phyloP scores from a whole-genome alignment of 306 rosid genomes.

The Delonix regia region DNA sequence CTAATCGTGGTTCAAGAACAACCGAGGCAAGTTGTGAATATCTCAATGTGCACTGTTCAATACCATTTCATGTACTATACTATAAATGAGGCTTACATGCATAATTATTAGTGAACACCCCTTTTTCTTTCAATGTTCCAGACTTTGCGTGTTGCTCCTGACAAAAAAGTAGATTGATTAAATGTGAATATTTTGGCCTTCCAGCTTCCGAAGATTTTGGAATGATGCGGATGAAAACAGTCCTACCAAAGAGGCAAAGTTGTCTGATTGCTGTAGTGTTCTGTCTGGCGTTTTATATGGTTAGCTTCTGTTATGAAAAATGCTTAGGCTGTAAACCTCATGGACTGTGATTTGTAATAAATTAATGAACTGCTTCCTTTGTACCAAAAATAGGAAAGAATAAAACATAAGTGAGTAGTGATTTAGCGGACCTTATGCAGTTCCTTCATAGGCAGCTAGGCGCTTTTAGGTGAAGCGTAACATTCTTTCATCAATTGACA shows the following conservation, averaged over 20 bases:
- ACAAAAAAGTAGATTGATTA: background rate
- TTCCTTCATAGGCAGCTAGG: too few relatives aligned
- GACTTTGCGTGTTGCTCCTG: background rate
- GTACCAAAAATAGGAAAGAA: background rate
- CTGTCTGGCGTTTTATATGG: background rate
- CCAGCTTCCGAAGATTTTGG: background rate
- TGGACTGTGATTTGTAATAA: background rate
- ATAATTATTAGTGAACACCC: background rate
- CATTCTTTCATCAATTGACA: background rate
- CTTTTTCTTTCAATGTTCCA: background rate
- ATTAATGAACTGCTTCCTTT: background rate
- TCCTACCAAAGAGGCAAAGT: background rate
- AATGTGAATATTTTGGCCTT: background rate
- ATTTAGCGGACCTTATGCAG: background rate
- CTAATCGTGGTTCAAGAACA: constrained; percentile 18
- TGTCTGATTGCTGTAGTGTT: background rate
- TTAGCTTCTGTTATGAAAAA: background rate
- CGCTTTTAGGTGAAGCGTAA: background rate
- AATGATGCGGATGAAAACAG: background rate
- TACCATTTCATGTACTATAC: background rate
- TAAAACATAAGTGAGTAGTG: background rate
- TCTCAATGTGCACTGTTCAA: background rate
- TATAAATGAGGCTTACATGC: background rate
- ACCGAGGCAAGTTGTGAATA: constrained; percentile 1
- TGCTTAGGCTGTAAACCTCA: background rate